Evolutionary conservation across 2,329 filamentous ascomycete genomes (phyloP).

Genomic region (Clarireedia paspali): DNA sequence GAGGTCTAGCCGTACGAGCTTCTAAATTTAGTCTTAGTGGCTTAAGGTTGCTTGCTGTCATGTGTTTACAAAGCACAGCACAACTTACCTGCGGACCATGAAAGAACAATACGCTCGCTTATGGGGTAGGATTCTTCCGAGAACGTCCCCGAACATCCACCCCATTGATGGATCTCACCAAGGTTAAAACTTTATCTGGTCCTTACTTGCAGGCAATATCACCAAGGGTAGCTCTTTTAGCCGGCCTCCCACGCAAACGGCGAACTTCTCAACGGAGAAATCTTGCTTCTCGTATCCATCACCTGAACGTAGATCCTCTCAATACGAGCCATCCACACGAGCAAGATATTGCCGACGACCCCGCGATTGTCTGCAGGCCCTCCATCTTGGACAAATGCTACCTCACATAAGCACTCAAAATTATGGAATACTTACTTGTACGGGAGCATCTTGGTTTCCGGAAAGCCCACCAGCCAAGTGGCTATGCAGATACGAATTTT

Average conservation of each 20-base stretch:
- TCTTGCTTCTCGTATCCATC: conserved; percentile 8
- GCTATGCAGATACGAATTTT: conserved; percentile 10
- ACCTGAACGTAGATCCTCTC: conserved; percentile 3
- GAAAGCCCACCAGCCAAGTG: background rate
- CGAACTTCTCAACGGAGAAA: background rate
- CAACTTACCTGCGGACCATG: too few relatives aligned
- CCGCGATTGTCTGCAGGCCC: conserved; percentile 1
- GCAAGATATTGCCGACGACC: background rate
- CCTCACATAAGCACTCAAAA: background rate
- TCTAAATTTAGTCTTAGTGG: too few relatives aligned
- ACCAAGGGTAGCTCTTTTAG: background rate
- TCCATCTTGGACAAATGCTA: background rate
- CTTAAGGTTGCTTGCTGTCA: too few relatives aligned
- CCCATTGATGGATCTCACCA: too few relatives aligned
- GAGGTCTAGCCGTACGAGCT: too few relatives aligned
- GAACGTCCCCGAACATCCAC: too few relatives aligned
- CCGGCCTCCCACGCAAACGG: background rate
- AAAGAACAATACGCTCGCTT: too few relatives aligned
- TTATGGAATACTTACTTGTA: background rate
- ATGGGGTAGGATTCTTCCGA: too few relatives aligned
- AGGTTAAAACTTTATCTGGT: background rate
- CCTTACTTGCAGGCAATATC: background rate
- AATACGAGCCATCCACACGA: conserved; percentile 6
- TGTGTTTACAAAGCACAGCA: too few relatives aligned
- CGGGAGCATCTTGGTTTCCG: conserved; percentile 1